Evolutionary conservation across 192 early-diverging fungal genomes (phyloP).

Genomic region (Backusella tuberculispora): DNA sequence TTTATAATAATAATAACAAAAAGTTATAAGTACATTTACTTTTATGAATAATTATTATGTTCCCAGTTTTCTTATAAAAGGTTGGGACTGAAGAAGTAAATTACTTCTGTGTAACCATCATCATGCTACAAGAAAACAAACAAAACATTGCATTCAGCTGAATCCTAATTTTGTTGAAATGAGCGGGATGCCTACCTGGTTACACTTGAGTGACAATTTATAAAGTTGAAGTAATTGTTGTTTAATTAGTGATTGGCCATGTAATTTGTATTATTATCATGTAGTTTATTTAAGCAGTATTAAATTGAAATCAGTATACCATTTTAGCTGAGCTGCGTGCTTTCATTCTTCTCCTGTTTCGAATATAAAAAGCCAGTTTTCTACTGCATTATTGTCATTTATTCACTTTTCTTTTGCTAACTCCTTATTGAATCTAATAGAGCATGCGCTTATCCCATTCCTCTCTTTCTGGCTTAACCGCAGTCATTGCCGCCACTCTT

Average conservation of each 20-base stretch:
- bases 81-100: too few relatives aligned
- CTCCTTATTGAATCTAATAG: not conserved
- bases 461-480: constrained; percentile 8
- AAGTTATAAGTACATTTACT: too few relatives aligned
- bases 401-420: not conserved
- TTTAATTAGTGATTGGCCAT: not conserved
- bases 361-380: constrained; percentile 9
- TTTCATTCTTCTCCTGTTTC: constrained; percentile 9
- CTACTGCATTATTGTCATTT: not conserved
- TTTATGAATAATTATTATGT: too few relatives aligned
- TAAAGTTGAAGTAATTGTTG: not conserved
- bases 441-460: constrained; percentile 17
- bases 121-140: too few relatives aligned
- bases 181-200: not conserved
- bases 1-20: too few relatives aligned
- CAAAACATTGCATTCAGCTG: not conserved
- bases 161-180: not conserved
- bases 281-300: not conserved
- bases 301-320: not conserved
- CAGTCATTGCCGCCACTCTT: not conserved
- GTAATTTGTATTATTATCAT: not conserved
- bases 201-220: not conserved
- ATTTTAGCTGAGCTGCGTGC: not conserved
- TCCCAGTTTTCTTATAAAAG: too few relatives aligned
- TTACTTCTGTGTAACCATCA: too few relatives aligned